A percentile compares a stretch with the other conserved stretches of the same genome.
These are phyloP conservation scores for Leccinum solheimii DNA, from an alignment of 1,284 basidiomycete genomes.

Conservation along the genomic window DNA sequence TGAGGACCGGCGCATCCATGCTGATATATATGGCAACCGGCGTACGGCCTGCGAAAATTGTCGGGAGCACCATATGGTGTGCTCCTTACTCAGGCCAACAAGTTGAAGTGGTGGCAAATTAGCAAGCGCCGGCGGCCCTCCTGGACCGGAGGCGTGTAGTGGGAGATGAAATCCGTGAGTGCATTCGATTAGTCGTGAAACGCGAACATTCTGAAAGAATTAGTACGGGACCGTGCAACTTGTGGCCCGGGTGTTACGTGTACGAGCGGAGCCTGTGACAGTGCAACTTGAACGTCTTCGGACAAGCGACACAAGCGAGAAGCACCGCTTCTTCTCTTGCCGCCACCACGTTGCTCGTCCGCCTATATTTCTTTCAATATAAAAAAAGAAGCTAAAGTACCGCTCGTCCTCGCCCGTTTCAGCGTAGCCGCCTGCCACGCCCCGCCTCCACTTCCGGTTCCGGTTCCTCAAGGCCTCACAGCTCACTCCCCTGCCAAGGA, in stretches of 20 bases:
- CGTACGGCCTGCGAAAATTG: background rate
- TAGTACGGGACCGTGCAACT: too few species aligned
- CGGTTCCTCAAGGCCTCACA: background rate
- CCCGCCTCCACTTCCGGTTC: background rate
- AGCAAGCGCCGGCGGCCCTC: background rate
- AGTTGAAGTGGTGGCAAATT: background rate
- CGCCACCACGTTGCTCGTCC: too few species aligned
- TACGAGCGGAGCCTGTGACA: too few species aligned
- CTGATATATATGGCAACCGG: background rate
- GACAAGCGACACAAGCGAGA: too few species aligned
- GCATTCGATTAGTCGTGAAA: background rate
- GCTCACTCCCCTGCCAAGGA: background rate
- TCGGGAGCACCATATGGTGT: too few species aligned
- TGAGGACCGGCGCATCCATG: background rate
- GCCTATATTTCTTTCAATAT: too few species aligned
- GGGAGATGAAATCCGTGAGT: background rate
- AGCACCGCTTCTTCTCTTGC: too few species aligned
- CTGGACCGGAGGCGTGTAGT: background rate
- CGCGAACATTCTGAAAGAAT: background rate
- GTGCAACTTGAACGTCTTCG: too few species aligned
- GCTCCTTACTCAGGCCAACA: too few species aligned
- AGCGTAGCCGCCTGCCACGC: background rate
- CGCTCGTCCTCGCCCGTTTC: background rate
- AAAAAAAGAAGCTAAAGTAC: too few species aligned
- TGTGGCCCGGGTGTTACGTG: too few species aligned